phyloP scores from a whole-genome alignment of 345 rosid genomes.

The Isatis tinctoria region DNA sequence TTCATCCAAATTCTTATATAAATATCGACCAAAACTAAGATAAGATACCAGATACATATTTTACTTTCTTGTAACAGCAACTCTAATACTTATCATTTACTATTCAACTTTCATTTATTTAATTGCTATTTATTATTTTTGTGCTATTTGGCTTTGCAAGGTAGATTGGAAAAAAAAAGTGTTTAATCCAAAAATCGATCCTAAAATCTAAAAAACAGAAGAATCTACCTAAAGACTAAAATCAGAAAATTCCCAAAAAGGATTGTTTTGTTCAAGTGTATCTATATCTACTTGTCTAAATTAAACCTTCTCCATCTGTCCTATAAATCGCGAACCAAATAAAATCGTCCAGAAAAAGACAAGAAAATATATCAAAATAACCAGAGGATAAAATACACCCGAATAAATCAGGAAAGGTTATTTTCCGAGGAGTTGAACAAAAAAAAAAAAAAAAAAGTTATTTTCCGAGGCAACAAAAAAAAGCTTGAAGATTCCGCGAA shows the following conservation, averaged over 20 bases:
- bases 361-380: not conserved
- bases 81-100: not conserved
- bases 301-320: conserved; percentile 6
- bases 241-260: not conserved
- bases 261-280: not conserved
- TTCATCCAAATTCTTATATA: too few relatives aligned
- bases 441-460: not conserved
- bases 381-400: not conserved
- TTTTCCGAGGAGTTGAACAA: not conserved
- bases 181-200: not conserved
- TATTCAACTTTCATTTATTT: not conserved
- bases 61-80: too few relatives aligned
- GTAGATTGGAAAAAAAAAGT: too few relatives aligned
- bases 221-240: not conserved
- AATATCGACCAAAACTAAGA: too few relatives aligned
- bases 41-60: too few relatives aligned
- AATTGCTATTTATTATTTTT: too few relatives aligned
- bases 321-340: not conserved
- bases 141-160: not conserved
- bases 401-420: not conserved
- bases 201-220: not conserved
- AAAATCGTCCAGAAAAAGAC: conserved; percentile 17
- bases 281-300: conserved; percentile 19
- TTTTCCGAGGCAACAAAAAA: not conserved
- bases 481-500: not conserved